A percentile compares a stretch with the other conserved stretches of the same genome.
Conservation (phyloP, 2,329 filamentous ascomycete species). For the Biscogniauxia sp. region DNA sequence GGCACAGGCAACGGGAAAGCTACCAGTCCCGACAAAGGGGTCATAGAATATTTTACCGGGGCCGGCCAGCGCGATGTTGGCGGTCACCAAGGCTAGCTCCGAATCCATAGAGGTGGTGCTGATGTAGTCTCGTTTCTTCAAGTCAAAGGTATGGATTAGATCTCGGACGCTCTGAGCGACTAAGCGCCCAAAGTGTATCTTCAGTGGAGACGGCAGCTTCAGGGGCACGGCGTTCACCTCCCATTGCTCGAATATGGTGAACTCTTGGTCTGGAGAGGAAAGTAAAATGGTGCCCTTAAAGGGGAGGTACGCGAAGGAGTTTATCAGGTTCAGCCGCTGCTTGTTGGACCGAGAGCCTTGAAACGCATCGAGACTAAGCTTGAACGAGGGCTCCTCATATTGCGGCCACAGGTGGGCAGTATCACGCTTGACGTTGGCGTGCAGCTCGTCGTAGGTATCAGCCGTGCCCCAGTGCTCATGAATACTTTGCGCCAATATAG, state of each 20-base stretch:
- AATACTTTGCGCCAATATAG: conserved; percentile 78
- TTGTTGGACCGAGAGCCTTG: conserved; percentile 65
- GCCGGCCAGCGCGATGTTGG: conserved; percentile 80
- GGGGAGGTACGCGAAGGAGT: conserved; percentile 74
- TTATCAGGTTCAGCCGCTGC: conserved; percentile 72
- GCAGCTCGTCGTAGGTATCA: conserved; percentile 63
- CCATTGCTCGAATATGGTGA: conserved; percentile 83
- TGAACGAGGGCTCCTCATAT: conserved; percentile 70
- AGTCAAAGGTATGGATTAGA: conserved; percentile 70
- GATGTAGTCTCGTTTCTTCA: conserved; percentile 93
- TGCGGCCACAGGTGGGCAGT: conserved; percentile 64
- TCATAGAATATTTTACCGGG: conserved; percentile 90
- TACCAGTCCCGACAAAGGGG: conserved; percentile 92
- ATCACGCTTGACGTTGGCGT: conserved; percentile 57
- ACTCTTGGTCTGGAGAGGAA: conserved; percentile 69
- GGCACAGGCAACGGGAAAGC: conserved; percentile 85
- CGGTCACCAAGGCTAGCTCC: conserved; percentile 85
- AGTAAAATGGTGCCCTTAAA: conserved; percentile 79
- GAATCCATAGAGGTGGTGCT: conserved; percentile 97
- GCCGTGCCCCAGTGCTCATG: conserved; percentile 88
- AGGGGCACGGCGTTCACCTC: conserved; percentile 50
- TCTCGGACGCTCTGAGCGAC: conserved; percentile 67
- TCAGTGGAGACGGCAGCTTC: conserved; percentile 52
- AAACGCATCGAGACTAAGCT: conserved; percentile 81
- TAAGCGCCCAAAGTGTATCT: conserved; percentile 70